Conservation (phyloP, 257 asterid genomes). For the Solanum chiquidenum region DNA sequence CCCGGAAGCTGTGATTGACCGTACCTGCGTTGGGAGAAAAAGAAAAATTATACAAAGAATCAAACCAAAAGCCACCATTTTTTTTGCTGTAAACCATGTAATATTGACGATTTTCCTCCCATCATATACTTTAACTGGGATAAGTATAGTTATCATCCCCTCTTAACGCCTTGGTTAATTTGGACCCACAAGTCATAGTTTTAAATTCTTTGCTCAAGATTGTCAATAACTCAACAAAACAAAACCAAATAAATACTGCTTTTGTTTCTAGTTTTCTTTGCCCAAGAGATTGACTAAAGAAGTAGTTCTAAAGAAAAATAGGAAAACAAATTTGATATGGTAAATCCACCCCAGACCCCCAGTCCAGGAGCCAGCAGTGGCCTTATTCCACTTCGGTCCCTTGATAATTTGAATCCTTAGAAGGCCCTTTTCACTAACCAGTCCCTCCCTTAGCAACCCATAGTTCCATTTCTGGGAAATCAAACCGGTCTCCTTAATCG, state of each 20-base stretch:
- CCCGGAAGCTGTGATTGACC: slow-evolving; percentile 1
- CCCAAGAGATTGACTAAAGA: background rate
- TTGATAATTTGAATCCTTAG: background rate
- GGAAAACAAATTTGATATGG: background rate
- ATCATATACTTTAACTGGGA: background rate
- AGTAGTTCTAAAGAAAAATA: background rate
- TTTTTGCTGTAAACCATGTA: background rate
- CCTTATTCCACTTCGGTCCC: background rate
- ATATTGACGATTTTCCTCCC: background rate
- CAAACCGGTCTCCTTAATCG: background rate
- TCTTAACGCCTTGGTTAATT: background rate
- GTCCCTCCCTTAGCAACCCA: background rate
- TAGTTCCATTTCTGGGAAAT: background rate
- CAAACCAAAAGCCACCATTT: background rate
- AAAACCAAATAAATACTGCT: background rate
- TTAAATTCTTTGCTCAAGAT: background rate
- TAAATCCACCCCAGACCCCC: background rate
- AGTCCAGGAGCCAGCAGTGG: background rate
- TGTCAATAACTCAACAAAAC: background rate
- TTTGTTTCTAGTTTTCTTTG: background rate
- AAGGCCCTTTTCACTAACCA: background rate
- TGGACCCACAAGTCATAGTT: background rate
- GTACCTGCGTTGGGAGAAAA: background rate
- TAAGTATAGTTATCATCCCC: background rate
- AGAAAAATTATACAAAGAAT: background rate